phyloP scores from a whole-genome alignment of 371 early-diverging fungal genomes.

The Coemansia sp. region DNA sequence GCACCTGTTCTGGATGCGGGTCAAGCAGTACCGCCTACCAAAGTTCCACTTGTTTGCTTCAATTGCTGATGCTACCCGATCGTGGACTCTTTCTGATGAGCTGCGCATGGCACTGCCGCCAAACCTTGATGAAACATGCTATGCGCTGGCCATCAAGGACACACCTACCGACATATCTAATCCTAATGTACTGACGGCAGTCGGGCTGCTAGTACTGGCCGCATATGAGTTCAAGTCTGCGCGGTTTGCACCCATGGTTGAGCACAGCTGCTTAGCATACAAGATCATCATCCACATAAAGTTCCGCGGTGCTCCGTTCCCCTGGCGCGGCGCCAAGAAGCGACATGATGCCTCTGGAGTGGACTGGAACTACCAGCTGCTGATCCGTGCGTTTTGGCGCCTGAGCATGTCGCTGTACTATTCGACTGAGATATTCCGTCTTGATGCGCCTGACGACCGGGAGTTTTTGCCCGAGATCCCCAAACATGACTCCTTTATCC shows the following conservation, averaged over 20 bases:
- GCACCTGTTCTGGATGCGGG: conserved; percentile 50
- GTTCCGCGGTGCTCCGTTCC: conserved; percentile 46
- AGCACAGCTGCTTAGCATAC: conserved; percentile 46
- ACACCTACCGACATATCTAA: conserved; percentile 20
- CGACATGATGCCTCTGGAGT: conserved; percentile 15
- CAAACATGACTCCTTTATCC: conserved; percentile 35
- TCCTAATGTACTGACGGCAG: conserved; percentile 20
- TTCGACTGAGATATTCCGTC: conserved; percentile 42
- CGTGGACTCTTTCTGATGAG: conserved; percentile 48
- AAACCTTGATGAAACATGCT: conserved; percentile 48
- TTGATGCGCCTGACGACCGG: conserved; percentile 49
- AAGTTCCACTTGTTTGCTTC: conserved; percentile 40
- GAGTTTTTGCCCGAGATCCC: conserved; percentile 50
- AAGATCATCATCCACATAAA: conserved; percentile 40
- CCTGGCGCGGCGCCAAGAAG: conserved; percentile 41
- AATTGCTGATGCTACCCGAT: conserved; percentile 47
- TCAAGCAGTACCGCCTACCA: conserved; percentile 37
- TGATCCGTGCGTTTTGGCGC: conserved; percentile 47
- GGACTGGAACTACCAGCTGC: conserved; percentile 47
- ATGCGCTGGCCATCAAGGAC: conserved; percentile 30
- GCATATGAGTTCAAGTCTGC: conserved; percentile 51
- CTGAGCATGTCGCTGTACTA: conserved; percentile 42
- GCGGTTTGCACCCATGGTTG: conserved; percentile 49
- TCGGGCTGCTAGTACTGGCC: conserved; percentile 38
- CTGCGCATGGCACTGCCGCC: conserved; percentile 42